Conservation (phyloP, 2,329 filamentous ascomycete genomes). For the Aspergillus alliaceus region DNA sequence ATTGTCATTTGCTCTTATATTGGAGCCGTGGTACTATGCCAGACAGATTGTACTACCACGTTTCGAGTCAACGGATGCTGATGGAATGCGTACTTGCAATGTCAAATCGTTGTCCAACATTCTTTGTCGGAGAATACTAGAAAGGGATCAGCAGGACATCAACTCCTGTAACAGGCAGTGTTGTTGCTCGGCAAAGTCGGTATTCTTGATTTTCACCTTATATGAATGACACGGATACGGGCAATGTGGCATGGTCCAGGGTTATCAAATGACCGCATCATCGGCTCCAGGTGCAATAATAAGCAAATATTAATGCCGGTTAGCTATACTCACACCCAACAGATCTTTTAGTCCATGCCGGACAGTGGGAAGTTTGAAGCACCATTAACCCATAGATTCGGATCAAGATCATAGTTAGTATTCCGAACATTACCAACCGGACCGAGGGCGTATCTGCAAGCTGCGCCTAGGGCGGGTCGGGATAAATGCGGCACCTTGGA, state of each 20-base stretch:
- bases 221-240: slow-evolving; percentile 17
- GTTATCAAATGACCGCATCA: slow-evolving; percentile 11
- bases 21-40: slow-evolving; percentile 10
- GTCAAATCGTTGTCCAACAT: slow-evolving; percentile 11
- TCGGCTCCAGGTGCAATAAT: slow-evolving; percentile 11
- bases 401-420: slow-evolving; percentile 10
- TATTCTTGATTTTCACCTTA: slow-evolving; percentile 2
- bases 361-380: neutral
- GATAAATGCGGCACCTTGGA: neutral
- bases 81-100: slow-evolving; percentile 10
- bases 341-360: neutral
- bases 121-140: neutral
- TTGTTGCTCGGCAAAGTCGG: slow-evolving; percentile 10
- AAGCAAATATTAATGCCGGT: slow-evolving; percentile 5
- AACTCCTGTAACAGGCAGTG: neutral
- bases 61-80: slow-evolving; percentile 15
- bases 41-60: slow-evolving; percentile 16
- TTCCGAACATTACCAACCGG: slow-evolving; percentile 16
- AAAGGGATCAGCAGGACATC: slow-evolving; percentile 10
- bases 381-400: slow-evolving; percentile 12
- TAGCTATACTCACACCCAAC: slow-evolving; percentile 5
- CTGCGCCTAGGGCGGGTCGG: slow-evolving; percentile 10
- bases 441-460: slow-evolving; percentile 14
- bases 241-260: slow-evolving; percentile 11
- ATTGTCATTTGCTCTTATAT: slow-evolving; percentile 9